Base-by-base conservation (phyloP, 1,284 basidiomycete species). In the Thelephora terrestris region DNA sequence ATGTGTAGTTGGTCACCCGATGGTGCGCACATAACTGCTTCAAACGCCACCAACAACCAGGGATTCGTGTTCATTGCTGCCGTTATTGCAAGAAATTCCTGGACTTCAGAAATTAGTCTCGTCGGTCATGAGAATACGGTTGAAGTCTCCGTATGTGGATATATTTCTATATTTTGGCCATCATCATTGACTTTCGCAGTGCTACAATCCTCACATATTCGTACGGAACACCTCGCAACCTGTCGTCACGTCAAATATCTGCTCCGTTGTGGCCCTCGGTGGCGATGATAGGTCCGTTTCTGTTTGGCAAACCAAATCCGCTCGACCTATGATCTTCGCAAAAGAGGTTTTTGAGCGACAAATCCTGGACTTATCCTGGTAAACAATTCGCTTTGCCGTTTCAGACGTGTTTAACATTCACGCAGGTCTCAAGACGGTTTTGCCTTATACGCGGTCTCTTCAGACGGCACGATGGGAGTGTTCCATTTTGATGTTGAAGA, bases 51-150 rank as follows among this genome's bases (percentile, higher is more conserved):
- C 56, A 98, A 96, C 63, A 88, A 88, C 57, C 82, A 85, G 54
- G 93, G 93, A 3, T 94, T 92, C 48, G 93, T 99, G 7, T 99
- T 99, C 64, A 95, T 97, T 44, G 93, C 94, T 2, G 91, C 91
- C 10, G 91, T 99, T 23, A 92, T 98, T 54, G 85, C 89, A 5
- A 75, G 95, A 27, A 82, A 84, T 44, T 75, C 80, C 5, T 96
- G 91, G 92, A 81, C 80, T 2, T 86, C 86, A 6, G 87, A 93
- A 50, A 92, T 94, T 46, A 92, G 87, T 54, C 75, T 99, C 47
- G 94, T 99, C 38, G 95, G 95, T 0, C 95, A 99, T 61, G 91
- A 95, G 63, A 96, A 98, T 59, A 95, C 93, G 0, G 87, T 99
- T n/a, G 88, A 96, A 69, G 93, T 96, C 43, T 89, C 91, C 17